phyloP scores from a whole-genome alignment of 148 eudicot genomes.

The Chenopodium quinoa region DNA sequence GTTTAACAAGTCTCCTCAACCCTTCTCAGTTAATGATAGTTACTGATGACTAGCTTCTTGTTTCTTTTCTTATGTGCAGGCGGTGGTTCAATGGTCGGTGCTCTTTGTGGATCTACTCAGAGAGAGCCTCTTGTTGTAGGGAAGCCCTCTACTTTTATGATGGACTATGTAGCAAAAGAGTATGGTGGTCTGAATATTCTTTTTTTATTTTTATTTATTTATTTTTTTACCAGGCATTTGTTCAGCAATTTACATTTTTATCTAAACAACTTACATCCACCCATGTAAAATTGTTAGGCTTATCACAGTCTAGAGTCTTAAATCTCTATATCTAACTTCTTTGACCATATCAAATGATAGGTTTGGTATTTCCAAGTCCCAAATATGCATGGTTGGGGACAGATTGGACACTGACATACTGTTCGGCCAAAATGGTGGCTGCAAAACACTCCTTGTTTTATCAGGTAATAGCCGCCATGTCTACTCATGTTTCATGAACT shows the following conservation, averaged over 20 bases:
- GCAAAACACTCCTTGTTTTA: conserved; percentile 98
- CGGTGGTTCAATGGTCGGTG: conserved; percentile 98
- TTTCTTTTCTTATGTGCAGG: conserved; percentile 45
- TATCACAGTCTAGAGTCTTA: neutral
- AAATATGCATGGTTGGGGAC: conserved; percentile 99
- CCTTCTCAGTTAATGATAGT: neutral
- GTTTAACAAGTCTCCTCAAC: neutral
- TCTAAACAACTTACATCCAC: neutral
- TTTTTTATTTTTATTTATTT: neutral
- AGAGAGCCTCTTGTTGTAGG: conserved; percentile 93
- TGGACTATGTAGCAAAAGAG: conserved; percentile 87
- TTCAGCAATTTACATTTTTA: neutral
- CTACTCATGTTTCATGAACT: neutral
- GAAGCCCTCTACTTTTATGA: conserved; percentile 98
- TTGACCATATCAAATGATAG: conserved; percentile 31
- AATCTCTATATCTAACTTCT: neutral
- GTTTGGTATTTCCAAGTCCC: conserved; percentile 77
- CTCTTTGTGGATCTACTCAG: conserved; percentile 77
- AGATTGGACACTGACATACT: conserved; percentile 96
- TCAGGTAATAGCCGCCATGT: conserved; percentile 49
- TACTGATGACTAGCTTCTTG: conserved; percentile 1
- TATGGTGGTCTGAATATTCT: conserved; percentile 31
- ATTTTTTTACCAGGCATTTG: neutral
- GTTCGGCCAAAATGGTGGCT: conserved; percentile 96
- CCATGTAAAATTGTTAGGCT: neutral